Evolutionary conservation across 306 rosid genomes (phyloP), one percentile per base, ranked within the genome.

Genomic region (Alnus glutinosa): DNA sequence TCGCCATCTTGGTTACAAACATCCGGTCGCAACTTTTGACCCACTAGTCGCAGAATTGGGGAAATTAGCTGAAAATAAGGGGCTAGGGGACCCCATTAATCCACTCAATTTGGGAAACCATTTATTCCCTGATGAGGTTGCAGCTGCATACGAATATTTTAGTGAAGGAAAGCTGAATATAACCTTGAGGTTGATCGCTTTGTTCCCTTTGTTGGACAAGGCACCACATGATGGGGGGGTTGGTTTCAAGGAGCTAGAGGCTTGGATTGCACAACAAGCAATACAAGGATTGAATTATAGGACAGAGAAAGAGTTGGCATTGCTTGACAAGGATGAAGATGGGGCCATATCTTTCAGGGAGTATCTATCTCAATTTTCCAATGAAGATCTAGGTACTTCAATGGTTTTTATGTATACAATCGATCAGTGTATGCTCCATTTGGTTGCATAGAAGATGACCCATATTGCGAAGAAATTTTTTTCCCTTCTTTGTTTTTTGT

Each of bases 171-270:
- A 39, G 74, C 74, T 92, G 79, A 94, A 94, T 62, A 80, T 91
- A 5, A 87, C 98, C 3, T 76, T 83, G 79, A 86, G 98, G 86
- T 49, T 92, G 78, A 15, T 81, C 18, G 82, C 82, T 54, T 67
- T 94, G 85, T 92, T 92, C 80, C 97, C 98, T 37, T 68, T 87
- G 76, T 59, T 94, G 70, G 98, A 92, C 73, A 78, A 78, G 57
- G 84, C 84, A 16, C 91, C 96, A 0, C 69, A 80, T 62, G 94
- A 94, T 75, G 88, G 90, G 5, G 64, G 52, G 9, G 66, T 94
- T 58, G 79, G 47, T 82, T 82, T 76, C 55, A 61, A 83, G 13
- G 96, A 92, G 85, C 76, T 92, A 34, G 71, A 72, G 73, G 80
- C 74, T 62, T 90, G 98, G 97, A 64, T 85, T 67, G 70, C 76